Evolutionary conservation across 805 yeast species (phyloP), one percentile per base, ranked within the genome.

Genomic region (Kregervanrija delftensis): DNA sequence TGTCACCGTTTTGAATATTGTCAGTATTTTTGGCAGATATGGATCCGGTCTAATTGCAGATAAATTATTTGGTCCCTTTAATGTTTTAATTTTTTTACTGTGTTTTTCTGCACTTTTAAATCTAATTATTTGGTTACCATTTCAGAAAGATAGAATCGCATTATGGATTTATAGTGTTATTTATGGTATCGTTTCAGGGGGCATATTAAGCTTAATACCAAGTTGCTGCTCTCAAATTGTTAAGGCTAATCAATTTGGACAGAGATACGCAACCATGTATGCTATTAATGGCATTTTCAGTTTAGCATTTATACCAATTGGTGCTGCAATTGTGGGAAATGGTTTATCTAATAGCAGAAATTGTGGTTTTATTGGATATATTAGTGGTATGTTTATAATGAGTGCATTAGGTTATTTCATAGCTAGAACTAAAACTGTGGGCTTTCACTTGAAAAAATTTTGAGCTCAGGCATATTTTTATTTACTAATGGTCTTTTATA

Each of bases 191-290:
- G 69, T 73, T 51, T 68, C 76, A 34, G 76, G 84, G 3, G 71
- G 82, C 16, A 74, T 79, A 12, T 65, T 79, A 37, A 72, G 84
- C 1, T 59, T 81, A 44, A 71, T 79, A 0, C 85, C 87, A 0
- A 82, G 73, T 5, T 79, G 86, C 44, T 68, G 79, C 34, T 73
- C 81, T 0, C 71, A 72, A 47, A 73, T 82, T 30, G 73, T 79
- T 30, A 72, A 70, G 12, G 76, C 78, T 1, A 68, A 72, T 46
- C 73, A 76, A 41, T 82, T 81, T 54, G 88, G 87, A 13, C 75
- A 74, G 45, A 63, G 80, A 15, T 82, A 77, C 51, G 86, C 86
- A 0, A 71, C 85, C 10, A 69, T 77, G 56, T 80, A 78, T 56
- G 76, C 68, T 37, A 58, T 63, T 31, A 53, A 66, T 6, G 54